phyloP scores from a whole-genome alignment of 345 rosid genomes.

The Eutrema yunnanense region DNA sequence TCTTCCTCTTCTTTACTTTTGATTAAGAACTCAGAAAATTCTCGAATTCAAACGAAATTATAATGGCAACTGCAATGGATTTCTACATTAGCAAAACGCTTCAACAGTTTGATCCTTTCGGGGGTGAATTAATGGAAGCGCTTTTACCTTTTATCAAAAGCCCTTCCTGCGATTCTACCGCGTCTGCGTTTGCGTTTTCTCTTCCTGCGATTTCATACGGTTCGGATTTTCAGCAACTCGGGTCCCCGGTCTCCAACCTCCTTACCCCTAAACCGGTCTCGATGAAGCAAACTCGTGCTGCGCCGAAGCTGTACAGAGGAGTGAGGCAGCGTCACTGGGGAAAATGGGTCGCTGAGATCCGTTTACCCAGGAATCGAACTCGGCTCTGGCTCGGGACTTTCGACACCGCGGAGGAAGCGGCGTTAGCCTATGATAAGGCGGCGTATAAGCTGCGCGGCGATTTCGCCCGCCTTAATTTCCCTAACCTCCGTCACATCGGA shows the following conservation, averaged over 20 bases:
- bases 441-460: slow-evolving; percentile 89
- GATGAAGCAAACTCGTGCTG: slow-evolving; percentile 50
- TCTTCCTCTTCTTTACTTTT: slow-evolving; percentile 30
- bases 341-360: slow-evolving; percentile 97
- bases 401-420: slow-evolving; percentile 97
- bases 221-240: slow-evolving; percentile 35
- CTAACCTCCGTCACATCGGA: slow-evolving; percentile 60
- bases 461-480: slow-evolving; percentile 83
- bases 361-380: slow-evolving; percentile 84
- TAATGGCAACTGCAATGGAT: slow-evolving; percentile 51
- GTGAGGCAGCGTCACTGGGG: slow-evolving; percentile 98
- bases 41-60: neutral
- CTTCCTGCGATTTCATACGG: slow-evolving; percentile 20
- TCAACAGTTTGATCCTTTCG: slow-evolving; percentile 38
- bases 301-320: slow-evolving; percentile 72
- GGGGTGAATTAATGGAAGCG: slow-evolving; percentile 93
- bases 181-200: slow-evolving; percentile 20
- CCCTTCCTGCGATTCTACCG: slow-evolving; percentile 21
- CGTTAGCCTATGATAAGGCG: slow-evolving; percentile 84
- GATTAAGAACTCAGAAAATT: slow-evolving; percentile 30
- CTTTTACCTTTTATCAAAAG: slow-evolving; percentile 85
- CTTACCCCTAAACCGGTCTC: slow-evolving; percentile 49
- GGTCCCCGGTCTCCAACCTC: slow-evolving; percentile 25
- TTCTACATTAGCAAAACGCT: slow-evolving; percentile 40
- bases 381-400: slow-evolving; percentile 98